phyloP scores from a whole-genome alignment of 2,329 filamentous ascomycete genomes.

The Hysterium pulicare region DNA sequence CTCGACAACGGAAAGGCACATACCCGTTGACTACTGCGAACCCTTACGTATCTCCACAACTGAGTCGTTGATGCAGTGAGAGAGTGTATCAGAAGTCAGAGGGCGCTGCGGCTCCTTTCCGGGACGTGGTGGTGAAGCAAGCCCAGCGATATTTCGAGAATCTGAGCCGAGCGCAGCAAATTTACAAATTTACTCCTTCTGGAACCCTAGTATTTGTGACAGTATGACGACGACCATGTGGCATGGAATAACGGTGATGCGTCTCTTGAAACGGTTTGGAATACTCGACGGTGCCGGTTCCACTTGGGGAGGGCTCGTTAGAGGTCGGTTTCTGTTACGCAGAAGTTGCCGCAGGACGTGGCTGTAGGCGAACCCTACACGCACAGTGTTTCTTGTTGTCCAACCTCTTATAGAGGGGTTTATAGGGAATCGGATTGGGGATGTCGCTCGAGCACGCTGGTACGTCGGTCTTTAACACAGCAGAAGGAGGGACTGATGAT shows the following conservation, averaged over 20 bases:
- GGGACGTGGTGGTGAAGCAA: constrained; percentile 2
- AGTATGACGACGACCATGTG: constrained; percentile 20
- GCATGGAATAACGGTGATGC: constrained; percentile 14
- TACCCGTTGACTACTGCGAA: constrained; percentile 20
- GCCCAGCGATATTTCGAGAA: constrained; percentile 8
- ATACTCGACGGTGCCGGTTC: constrained; percentile 18
- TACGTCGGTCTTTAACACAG: constrained; percentile 7
- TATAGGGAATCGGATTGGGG: not conserved
- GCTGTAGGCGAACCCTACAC: constrained; percentile 15
- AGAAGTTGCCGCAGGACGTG: constrained; percentile 12
- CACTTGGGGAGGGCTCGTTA: constrained; percentile 15
- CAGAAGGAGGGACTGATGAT: constrained; percentile 15
- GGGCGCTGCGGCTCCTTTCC: not conserved
- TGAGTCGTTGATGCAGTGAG: constrained; percentile 9
- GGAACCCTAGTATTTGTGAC: constrained; percentile 12
- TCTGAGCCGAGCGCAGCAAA: not conserved
- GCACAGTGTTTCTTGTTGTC: constrained; percentile 23
- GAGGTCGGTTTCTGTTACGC: constrained; percentile 24
- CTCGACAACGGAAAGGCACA: constrained; percentile 24
- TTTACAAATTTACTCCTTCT: constrained; percentile 19
- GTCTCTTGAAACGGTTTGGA: constrained; percentile 22
- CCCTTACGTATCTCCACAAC: constrained; percentile 4
- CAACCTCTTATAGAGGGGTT: not conserved
- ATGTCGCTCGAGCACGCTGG: not conserved
- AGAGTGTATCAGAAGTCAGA: constrained; percentile 10